These are phyloP conservation scores for Pinus albicaulis DNA, from an alignment of 75 land plant species.

Conservation along the genomic window DNA sequence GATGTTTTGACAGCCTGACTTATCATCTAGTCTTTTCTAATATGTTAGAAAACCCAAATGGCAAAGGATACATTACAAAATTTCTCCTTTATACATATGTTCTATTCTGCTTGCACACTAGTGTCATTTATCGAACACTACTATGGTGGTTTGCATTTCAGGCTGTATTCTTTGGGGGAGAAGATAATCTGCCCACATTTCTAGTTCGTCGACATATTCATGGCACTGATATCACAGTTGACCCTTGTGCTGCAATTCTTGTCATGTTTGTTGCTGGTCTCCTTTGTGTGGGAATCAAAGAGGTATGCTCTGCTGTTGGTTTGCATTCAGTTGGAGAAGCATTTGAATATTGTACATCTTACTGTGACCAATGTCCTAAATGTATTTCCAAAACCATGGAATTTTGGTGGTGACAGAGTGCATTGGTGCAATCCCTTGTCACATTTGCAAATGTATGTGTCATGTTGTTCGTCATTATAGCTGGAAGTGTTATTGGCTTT, in stretches of 20 bases:
- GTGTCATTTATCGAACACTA: background rate
- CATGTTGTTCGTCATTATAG: slow-evolving; percentile 83
- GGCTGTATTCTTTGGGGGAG: slow-evolving; percentile 88
- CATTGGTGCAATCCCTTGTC: slow-evolving; percentile 65
- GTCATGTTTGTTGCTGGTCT: slow-evolving; percentile 74
- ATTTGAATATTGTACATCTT: background rate
- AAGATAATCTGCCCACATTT: slow-evolving; percentile 61
- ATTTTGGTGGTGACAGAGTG: slow-evolving; percentile 55
- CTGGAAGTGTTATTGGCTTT: slow-evolving; percentile 84
- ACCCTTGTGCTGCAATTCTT: slow-evolving; percentile 93
- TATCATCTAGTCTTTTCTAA: background rate
- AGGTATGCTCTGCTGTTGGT: slow-evolving; percentile 41
- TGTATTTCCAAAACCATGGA: slow-evolving; percentile 1
- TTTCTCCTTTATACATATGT: background rate
- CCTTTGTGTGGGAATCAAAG: slow-evolving; percentile 88
- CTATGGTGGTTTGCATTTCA: slow-evolving; percentile 16
- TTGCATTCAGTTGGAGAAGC: background rate
- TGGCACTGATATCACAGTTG: slow-evolving; percentile 68
- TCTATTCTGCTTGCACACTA: background rate
- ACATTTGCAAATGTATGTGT: slow-evolving; percentile 74
- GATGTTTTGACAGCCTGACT: background rate
- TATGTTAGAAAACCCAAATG: background rate
- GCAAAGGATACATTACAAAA: background rate
- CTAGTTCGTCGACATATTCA: slow-evolving; percentile 62
- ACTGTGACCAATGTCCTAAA: background rate